Evolutionary conservation across 805 yeast genomes (phyloP).

Genomic region (Candida chauliodis): DNA sequence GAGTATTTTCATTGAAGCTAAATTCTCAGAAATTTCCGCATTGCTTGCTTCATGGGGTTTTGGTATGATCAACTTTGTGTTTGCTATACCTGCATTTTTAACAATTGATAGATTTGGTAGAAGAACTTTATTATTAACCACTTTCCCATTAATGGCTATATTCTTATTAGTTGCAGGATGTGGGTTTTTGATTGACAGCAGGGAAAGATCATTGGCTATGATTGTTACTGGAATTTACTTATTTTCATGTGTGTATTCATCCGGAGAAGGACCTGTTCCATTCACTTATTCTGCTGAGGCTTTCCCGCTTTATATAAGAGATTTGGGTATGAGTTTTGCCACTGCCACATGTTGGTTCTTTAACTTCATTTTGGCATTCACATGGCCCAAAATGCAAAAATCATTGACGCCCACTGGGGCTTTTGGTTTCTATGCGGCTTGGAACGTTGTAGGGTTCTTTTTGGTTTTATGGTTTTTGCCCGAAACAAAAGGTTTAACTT

Average conservation of each 20-base stretch:
- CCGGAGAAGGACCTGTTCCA: slow-evolving; percentile 89
- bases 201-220: slow-evolving; percentile 54
- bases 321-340: slow-evolving; percentile 76
- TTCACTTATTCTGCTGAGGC: slow-evolving; percentile 84
- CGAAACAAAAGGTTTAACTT: slow-evolving; percentile 62
- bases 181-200: slow-evolving; percentile 59
- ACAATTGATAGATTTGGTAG: slow-evolving; percentile 79
- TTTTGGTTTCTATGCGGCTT: slow-evolving; percentile 83
- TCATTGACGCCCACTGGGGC: slow-evolving; percentile 81
- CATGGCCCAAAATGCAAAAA: slow-evolving; percentile 71
- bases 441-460: slow-evolving; percentile 72
- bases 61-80: slow-evolving; percentile 74
- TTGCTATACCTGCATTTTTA: slow-evolving; percentile 79
- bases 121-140: slow-evolving; percentile 51
- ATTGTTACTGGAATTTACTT: slow-evolving; percentile 56
- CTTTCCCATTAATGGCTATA: slow-evolving; percentile 63
- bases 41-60: slow-evolving; percentile 83
- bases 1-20: slow-evolving; percentile 66
- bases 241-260: slow-evolving; percentile 69
- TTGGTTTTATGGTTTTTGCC: slow-evolving; percentile 69
- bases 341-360: slow-evolving; percentile 75
- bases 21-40: slow-evolving; percentile 58
- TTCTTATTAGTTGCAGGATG: slow-evolving; percentile 63
- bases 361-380: slow-evolving; percentile 64
- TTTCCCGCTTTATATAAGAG: slow-evolving; percentile 75